Evolutionary conservation across 1,284 basidiomycete genomes (phyloP).

Genomic region (Fomitopsis betulina): DNA sequence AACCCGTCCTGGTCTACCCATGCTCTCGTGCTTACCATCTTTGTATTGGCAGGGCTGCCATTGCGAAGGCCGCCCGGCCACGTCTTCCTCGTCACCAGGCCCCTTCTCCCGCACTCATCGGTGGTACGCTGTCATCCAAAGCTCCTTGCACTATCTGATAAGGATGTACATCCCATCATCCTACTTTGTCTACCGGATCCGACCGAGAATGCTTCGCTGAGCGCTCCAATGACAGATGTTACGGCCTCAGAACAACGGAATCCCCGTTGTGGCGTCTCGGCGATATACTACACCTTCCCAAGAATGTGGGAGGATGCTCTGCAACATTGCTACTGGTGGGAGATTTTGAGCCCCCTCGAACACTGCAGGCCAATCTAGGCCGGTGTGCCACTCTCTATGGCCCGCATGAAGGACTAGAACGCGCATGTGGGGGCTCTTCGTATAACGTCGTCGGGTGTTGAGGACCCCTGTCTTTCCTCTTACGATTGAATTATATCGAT

Average conservation of each 20-base stretch:
- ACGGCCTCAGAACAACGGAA: neutral
- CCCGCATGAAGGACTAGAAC: neutral
- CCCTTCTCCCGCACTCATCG: neutral
- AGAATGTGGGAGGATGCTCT: conserved; percentile 3
- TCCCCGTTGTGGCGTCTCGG: conserved; percentile 1
- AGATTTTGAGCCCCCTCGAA: neutral
- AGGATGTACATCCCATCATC: neutral
- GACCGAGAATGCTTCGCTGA: neutral
- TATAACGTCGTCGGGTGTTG: neutral
- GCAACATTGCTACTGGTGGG: conserved; percentile 1
- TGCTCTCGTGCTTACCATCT: neutral
- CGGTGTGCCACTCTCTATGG: neutral
- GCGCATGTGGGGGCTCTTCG: neutral
- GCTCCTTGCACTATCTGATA: conserved; percentile 4
- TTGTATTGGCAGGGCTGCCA: neutral
- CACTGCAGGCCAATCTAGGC: neutral
- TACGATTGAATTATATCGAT: conserved; percentile 6
- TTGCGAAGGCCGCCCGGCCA: neutral
- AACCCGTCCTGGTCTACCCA: neutral
- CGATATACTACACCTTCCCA: conserved; percentile 6
- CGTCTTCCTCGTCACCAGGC: neutral
- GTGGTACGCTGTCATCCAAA: neutral
- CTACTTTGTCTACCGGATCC: neutral
- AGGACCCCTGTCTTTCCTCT: neutral
- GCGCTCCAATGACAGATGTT: neutral